These are phyloP conservation scores for Liquidambar formosana DNA, from an alignment of 164 flowering plant genomes.

Conservation along the genomic window DNA sequence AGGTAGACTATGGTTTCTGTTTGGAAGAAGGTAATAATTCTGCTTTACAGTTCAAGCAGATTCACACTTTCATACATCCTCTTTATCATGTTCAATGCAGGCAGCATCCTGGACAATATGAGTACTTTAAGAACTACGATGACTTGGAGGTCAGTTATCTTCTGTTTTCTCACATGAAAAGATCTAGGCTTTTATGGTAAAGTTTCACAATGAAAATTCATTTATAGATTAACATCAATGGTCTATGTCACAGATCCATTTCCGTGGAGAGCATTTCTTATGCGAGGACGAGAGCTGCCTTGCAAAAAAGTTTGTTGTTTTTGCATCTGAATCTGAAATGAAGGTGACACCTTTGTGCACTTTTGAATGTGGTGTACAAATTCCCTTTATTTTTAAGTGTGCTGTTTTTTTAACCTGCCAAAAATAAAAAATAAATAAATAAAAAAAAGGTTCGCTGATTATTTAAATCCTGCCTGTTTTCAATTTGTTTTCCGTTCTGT, in stretches of 20 bases:
- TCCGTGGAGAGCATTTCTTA: slow-evolving; percentile 77
- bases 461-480: neutral
- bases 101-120: slow-evolving; percentile 92
- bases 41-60: too few relatives aligned
- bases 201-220: neutral
- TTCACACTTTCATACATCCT: too few relatives aligned
- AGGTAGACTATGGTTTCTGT: slow-evolving; percentile 41
- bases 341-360: slow-evolving; percentile 49
- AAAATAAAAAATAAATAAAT: too few relatives aligned
- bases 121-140: slow-evolving; percentile 84
- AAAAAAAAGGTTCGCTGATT: too few relatives aligned
- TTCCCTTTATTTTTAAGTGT: neutral
- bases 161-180: neutral
- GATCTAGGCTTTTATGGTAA: neutral
- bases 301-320: slow-evolving; percentile 82
- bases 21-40: neutral
- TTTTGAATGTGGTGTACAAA: neutral
- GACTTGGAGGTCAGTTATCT: slow-evolving; percentile 73
- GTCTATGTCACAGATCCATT: slow-evolving; percentile 62
- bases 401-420: too few relatives aligned
- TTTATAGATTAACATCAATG: neutral
- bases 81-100: slow-evolving; percentile 39
- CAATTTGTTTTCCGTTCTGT: neutral
- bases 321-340: slow-evolving; percentile 79
- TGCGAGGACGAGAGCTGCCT: slow-evolving; percentile 95